Evolutionary conservation across 2,329 filamentous ascomycete genomes (phyloP), one percentile per base, ranked within the genome.

Genomic region (Simplicillium aogashimaense): DNA sequence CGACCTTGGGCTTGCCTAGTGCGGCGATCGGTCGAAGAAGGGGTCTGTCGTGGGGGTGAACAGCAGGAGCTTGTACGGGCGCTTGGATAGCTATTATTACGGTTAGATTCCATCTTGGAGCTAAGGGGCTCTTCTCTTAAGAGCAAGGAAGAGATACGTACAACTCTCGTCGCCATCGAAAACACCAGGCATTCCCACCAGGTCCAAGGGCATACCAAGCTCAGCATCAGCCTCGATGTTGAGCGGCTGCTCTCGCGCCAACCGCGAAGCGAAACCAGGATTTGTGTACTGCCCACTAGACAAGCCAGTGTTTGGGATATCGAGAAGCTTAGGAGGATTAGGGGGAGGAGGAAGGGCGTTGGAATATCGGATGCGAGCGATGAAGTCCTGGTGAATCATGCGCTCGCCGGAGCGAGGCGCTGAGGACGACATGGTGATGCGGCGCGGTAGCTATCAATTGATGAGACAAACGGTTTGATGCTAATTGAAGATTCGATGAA

Each of bases 141-240:
- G 15, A 16, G 32, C 46, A 45, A 33, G 29, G 38, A 25, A n/a
- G n/a, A 39, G 35, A 32, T 42, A 65, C 72, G 59, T 72, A 95
- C 89, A 87, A 65, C 83, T 83, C 69, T 97, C 90, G 59, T 97
- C 88, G 43, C 89, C 90, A 54, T 97, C 82, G 55, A 97, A 95
- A 42, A 97, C 81, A 25, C 89, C 88, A 7, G 90, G 90, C 67
- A 97, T 86, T 54, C 92, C 92, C 43, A 97, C 84, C 50, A 98
- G 67, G 59, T 97, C 90, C 57, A 98, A 79, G 44, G 89, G 88
- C 92, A 98, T 97, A 43, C 92, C 92, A 51, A 97, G 76, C 68
- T 98, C 92, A 8, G 89, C 92, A 75, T 98, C 92, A 25, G 88
- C 88, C 64, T 98, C 92, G 45, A 98, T 92, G 57, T 95, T 97